Conservation (phyloP, 192 early-diverging fungal genomes). For the Backusella sp. region DNA sequence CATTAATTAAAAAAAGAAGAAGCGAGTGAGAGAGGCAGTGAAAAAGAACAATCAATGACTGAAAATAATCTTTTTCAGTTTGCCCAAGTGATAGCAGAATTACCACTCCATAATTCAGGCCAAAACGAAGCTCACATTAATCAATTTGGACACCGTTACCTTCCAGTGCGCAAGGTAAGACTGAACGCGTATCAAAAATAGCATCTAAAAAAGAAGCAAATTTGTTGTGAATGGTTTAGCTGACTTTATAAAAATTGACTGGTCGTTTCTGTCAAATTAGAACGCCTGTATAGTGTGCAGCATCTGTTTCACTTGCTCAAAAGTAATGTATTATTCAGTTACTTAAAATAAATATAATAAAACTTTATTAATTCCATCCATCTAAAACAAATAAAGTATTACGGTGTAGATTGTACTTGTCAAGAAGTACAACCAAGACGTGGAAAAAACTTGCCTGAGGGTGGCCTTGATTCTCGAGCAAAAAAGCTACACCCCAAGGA, state of each 20-base stretch:
- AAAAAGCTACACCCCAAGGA: constrained; percentile 32
- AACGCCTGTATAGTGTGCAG: constrained; percentile 38
- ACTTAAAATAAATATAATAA: not conserved
- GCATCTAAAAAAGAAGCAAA: not conserved
- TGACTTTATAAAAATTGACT: not conserved
- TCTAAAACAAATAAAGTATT: constrained; percentile 6
- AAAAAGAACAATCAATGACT: constrained; percentile 7
- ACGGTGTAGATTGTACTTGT: constrained; percentile 31
- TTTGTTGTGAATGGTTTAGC: not conserved
- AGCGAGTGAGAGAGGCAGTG: not conserved
- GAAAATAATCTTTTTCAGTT: constrained; percentile 35
- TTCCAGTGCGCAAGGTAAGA: not conserved
- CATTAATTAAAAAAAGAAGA: not conserved
- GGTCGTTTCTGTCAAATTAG: constrained; percentile 20
- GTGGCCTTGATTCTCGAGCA: constrained; percentile 36
- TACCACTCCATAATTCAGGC: constrained; percentile 5
- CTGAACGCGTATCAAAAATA: not conserved
- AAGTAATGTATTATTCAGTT: constrained; percentile 14
- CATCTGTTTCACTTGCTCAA: constrained; percentile 37
- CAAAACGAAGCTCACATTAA: not conserved
- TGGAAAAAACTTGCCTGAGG: constrained; percentile 34
- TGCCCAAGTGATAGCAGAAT: constrained; percentile 28
- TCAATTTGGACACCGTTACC: not conserved
- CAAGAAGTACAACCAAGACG: constrained; percentile 31
- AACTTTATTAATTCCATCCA: not conserved